Conservation (phyloP, 176 grass and related monocot species). For the Chrysopogon serrulatus region DNA sequence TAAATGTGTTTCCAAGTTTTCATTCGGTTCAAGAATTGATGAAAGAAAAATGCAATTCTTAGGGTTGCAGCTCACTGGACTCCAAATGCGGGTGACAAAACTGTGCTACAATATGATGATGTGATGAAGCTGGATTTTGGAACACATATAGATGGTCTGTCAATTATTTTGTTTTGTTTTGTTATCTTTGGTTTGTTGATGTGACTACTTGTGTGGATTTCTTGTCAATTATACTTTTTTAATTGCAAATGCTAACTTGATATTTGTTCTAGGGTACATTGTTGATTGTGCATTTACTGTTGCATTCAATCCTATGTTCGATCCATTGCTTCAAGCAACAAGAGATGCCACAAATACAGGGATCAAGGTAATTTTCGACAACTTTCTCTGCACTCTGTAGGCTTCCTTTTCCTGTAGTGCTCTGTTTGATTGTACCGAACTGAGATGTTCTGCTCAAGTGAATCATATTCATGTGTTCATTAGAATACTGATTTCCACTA, state of each 20-base stretch:
- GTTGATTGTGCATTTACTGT: slow-evolving; percentile 97
- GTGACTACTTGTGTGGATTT: too few relatives aligned
- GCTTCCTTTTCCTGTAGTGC: not conserved
- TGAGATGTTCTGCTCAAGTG: not conserved
- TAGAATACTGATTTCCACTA: not conserved
- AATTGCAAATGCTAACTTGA: not conserved
- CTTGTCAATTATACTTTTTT: too few relatives aligned
- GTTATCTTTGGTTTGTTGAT: too few relatives aligned
- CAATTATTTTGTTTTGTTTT: too few relatives aligned
- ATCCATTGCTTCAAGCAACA: slow-evolving; percentile 89
- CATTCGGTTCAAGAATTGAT: not conserved
- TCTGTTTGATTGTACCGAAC: not conserved
- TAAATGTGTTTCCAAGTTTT: not conserved
- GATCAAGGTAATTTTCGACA: slow-evolving; percentile 62
- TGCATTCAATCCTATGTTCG: slow-evolving; percentile 95
- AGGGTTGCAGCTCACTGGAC: slow-evolving; percentile 99
- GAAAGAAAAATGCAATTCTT: slow-evolving; percentile 4
- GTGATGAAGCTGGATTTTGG: too few relatives aligned
- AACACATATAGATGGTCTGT: too few relatives aligned
- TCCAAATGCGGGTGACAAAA: slow-evolving; percentile 51
- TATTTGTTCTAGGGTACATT: slow-evolving; percentile 64
- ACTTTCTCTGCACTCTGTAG: not conserved
- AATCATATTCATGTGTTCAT: not conserved
- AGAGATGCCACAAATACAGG: slow-evolving; percentile 98
- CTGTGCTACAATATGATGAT: too few relatives aligned